A percentile compares a stretch with the other conserved stretches of the same genome.
phyloP scores from a whole-genome alignment of 2,329 filamentous ascomycete genomes.

The Laburnicola sp. region DNA sequence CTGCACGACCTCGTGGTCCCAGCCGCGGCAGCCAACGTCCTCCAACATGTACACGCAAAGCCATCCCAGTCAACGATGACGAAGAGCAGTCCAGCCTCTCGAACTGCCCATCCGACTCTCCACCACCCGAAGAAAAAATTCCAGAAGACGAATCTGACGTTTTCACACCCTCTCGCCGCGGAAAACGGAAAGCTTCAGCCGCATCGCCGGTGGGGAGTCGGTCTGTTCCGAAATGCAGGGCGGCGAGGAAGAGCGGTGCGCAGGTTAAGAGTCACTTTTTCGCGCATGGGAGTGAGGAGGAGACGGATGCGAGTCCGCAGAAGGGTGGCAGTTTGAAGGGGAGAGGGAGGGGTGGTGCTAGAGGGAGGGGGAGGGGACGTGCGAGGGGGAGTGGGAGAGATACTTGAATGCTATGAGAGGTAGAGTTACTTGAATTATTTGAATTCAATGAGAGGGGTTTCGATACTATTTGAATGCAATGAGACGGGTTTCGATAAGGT shows the following conservation, averaged over 20 bases:
- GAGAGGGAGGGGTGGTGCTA: conserved; percentile 16
- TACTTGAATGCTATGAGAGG: too few relatives aligned
- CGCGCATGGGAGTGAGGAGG: conserved; percentile 34
- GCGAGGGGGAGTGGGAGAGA: conserved; percentile 13
- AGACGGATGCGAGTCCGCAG: conserved; percentile 37
- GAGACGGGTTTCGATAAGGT: too few relatives aligned
- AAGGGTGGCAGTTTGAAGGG: too few relatives aligned
- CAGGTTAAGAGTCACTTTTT: conserved; percentile 42
- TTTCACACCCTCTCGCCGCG: background rate
- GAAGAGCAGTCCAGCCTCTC: conserved; percentile 15
- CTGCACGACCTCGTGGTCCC: conserved; percentile 18
- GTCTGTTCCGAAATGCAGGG: conserved; percentile 27
- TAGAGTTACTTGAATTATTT: too few relatives aligned
- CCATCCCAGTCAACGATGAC: conserved; percentile 4
- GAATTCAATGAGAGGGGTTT: background rate
- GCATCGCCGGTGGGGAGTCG: conserved; percentile 16
- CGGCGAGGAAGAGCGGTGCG: conserved; percentile 33
- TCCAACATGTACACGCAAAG: conserved; percentile 13
- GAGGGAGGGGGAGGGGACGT: conserved; percentile 13
- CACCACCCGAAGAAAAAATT: background rate
- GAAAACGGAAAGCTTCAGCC: conserved; percentile 7
- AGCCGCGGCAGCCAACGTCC: conserved; percentile 18
- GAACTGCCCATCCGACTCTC: conserved; percentile 7
- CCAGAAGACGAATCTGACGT: conserved; percentile 6
- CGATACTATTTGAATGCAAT: too few relatives aligned